Base-by-base conservation (phyloP, 1,284 basidiomycete species). In the Marasmius tenuissimus region DNA sequence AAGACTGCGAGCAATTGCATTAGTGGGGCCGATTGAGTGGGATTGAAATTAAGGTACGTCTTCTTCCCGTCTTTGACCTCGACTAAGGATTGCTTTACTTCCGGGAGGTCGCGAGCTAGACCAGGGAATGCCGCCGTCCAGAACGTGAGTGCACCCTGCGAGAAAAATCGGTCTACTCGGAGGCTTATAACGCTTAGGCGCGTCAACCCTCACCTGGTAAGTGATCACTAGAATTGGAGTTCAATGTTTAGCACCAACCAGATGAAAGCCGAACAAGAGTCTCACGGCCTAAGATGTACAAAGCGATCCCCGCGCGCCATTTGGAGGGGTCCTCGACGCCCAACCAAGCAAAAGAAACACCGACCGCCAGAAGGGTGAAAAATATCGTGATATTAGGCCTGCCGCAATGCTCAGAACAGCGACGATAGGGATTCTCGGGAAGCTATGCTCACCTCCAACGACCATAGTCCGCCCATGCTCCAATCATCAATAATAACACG, bases 121-220 rank as follows among this genome's bases (percentile, higher is more conserved):
- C 89, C 89, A 0, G 92, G 91, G 71, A 94, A 93, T 3, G 92
- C 92, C 7, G 92, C 91, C 0, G 91, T 92, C 91, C 91, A 94
- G 73, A 92, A 92, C 0, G 90, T 92, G 51, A 93, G 73, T 33
- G 88, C 81, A 60, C 89, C 85, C 84, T 89, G 39, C 34, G 40
- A n/a, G 63, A 10, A 27, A 27, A 58, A 16, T 33, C 45, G 33
- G 33, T 50, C 37, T 59, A 33, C 51, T 52, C 42, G 22, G n/a
- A 50, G 18, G 45, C 37, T 9, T 18, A 20, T 12, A 16, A 22
- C n/a, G 7, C 45, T 27, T 11, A 20, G 11, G 2, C 8, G 33
- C 50, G 9, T 27, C 10, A 16, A 22, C 38, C 39, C 40, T 49
- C 49, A 83, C 87, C 76, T 94, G 92, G 70, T 93, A 94, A 0